Conservation (phyloP, 306 rosid species). For the Luffa aegyptiaca region DNA sequence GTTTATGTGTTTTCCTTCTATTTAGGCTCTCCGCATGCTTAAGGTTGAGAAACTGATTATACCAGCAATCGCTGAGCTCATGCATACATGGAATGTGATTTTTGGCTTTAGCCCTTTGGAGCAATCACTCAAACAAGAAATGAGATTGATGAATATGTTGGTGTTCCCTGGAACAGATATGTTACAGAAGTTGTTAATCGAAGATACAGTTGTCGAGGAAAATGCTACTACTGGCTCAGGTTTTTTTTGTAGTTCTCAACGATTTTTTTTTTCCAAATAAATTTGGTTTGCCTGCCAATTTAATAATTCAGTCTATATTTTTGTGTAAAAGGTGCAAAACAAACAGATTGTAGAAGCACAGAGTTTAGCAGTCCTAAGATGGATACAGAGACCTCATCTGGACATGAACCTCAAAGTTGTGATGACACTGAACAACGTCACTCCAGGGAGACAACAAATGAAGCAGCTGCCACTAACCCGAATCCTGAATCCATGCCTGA, state of each 20-base stretch:
- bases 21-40: slow-evolving; percentile 60
- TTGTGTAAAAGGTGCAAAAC: slow-evolving; percentile 31
- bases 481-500: slow-evolving; percentile 9
- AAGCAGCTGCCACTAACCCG: slow-evolving; percentile 19
- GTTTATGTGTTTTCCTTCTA: slow-evolving; percentile 8
- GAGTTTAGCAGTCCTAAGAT: slow-evolving; percentile 22
- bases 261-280: background rate
- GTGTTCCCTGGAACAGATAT: slow-evolving; percentile 96
- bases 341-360: slow-evolving; percentile 24
- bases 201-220: slow-evolving; percentile 35
- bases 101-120: slow-evolving; percentile 75
- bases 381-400: slow-evolving; percentile 33
- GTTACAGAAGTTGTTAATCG: slow-evolving; percentile 69
- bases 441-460: slow-evolving; percentile 27
- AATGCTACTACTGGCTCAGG: slow-evolving; percentile 27
- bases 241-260: slow-evolving; percentile 14
- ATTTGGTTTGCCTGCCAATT: background rate
- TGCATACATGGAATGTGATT: slow-evolving; percentile 68
- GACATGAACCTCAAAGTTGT: slow-evolving; percentile 29
- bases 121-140: slow-evolving; percentile 64
- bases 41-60: slow-evolving; percentile 86
- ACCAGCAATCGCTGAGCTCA: slow-evolving; percentile 87
- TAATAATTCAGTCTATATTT: background rate
- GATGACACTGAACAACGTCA: slow-evolving; percentile 30
- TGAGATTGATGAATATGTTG: slow-evolving; percentile 73